Percentiles rank a stretch among this genome's conserved stretches.
Evolutionary conservation across 768 basidiomycete species (phyloP).

Genomic region (Infundibulicybe gibba): DNA sequence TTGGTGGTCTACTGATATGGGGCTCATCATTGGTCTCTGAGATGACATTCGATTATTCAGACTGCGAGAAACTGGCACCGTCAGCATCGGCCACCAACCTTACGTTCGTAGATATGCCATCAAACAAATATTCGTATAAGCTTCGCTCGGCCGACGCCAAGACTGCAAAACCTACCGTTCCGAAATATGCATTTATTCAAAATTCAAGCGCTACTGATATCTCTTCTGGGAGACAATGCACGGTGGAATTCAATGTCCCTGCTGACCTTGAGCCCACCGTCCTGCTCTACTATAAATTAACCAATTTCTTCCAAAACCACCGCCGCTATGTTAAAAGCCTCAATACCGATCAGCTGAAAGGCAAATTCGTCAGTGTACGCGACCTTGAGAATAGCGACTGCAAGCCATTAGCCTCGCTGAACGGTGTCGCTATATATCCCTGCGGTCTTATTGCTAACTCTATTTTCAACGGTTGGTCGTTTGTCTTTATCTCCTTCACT

Average conservation of each 20-base stretch:
- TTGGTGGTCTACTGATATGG: conserved; percentile 94
- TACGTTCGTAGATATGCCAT: conserved; percentile 52
- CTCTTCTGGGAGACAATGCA: conserved; percentile 54
- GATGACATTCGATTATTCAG: conserved; percentile 93
- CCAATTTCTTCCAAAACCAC: conserved; percentile 98
- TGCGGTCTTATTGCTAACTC: conserved; percentile 98
- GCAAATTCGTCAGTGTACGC: conserved; percentile 46
- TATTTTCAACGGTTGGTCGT: conserved; percentile 79
- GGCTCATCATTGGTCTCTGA: conserved; percentile 80
- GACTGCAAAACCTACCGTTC: conserved; percentile 48
- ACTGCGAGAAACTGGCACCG: conserved; percentile 70
- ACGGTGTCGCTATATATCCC: conserved; percentile 73
- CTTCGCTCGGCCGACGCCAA: conserved; percentile 55
- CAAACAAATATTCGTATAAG: conserved; percentile 63
- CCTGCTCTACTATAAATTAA: conserved; percentile 94
- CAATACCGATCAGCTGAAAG: conserved; percentile 81
- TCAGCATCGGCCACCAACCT: conserved; percentile 31
- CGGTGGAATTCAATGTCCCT: conserved; percentile 81
- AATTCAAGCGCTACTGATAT: conserved; percentile 41
- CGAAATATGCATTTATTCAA: conserved; percentile 75
- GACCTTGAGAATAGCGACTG: conserved; percentile 74
- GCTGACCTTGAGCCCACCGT: conserved; percentile 70
- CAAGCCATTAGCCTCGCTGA: conserved; percentile 71
- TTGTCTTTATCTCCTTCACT: conserved; percentile 2
- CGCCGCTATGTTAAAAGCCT: conserved; percentile 94